Conservation (phyloP, 2,329 filamentous ascomycete species). For the Phyllosticta citriasiana region DNA sequence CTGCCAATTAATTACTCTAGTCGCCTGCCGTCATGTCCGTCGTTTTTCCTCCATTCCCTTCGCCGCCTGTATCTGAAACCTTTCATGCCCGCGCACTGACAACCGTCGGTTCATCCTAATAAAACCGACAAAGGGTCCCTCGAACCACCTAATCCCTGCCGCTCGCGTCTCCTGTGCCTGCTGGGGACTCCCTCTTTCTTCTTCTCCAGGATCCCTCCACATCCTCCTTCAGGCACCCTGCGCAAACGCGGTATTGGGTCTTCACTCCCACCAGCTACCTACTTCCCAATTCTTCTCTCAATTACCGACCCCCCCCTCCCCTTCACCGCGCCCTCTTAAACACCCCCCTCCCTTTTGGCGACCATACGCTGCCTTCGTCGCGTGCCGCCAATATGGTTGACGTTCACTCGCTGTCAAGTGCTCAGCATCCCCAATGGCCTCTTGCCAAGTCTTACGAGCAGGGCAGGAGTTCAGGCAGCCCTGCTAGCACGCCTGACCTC, state of each 20-base stretch:
- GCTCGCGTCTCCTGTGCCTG: background rate
- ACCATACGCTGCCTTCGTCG: background rate
- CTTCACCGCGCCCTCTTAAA: background rate
- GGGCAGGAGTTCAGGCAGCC: slow-evolving; percentile 21
- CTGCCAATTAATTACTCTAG: background rate
- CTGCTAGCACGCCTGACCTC: slow-evolving; percentile 26
- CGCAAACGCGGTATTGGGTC: slow-evolving; percentile 1
- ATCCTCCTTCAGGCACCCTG: slow-evolving; percentile 1
- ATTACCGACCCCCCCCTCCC: background rate
- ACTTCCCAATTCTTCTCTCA: background rate
- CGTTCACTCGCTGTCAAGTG: background rate
- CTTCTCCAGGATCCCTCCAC: background rate
- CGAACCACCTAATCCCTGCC: slow-evolving; percentile 6
- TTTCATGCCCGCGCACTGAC: slow-evolving; percentile 6
- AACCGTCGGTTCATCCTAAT: slow-evolving; percentile 11
- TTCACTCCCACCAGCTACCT: background rate
- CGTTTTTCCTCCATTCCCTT: background rate
- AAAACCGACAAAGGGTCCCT: slow-evolving; percentile 10
- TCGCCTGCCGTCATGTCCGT: background rate
- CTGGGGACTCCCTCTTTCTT: slow-evolving; percentile 5
- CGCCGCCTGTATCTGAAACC: slow-evolving; percentile 8
- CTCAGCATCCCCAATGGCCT: slow-evolving; percentile 27
- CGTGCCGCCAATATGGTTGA: slow-evolving; percentile 5
- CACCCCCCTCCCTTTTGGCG: background rate
- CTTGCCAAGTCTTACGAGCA: slow-evolving; percentile 23